A percentile compares a stretch with the other conserved stretches of the same genome.
Conservation (phyloP, 192 early-diverging fungal species). For the Coemansia reversa region DNA sequence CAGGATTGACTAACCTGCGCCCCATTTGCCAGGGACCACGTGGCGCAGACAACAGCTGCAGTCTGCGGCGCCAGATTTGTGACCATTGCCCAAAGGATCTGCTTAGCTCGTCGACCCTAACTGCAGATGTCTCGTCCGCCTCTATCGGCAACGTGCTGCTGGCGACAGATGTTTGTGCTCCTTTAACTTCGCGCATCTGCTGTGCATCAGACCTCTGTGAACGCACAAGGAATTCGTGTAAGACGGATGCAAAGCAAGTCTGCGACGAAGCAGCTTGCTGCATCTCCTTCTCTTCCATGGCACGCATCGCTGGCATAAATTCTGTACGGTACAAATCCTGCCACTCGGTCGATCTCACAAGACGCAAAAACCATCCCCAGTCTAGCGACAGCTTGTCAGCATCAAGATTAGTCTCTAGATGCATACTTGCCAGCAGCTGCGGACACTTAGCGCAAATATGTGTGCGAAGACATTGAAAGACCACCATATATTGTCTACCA, state of each 20-base stretch:
- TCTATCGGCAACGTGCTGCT: conserved; percentile 30
- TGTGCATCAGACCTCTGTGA: conserved; percentile 16
- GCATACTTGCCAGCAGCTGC: not conserved
- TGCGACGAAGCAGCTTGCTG: conserved; percentile 16
- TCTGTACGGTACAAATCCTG: conserved; percentile 30
- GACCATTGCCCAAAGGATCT: conserved; percentile 22
- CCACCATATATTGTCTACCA: conserved; percentile 26
- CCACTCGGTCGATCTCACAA: conserved; percentile 26
- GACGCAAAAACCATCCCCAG: conserved; percentile 12
- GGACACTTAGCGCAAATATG: conserved; percentile 1
- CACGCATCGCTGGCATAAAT: conserved; percentile 47
- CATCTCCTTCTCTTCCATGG: conserved; percentile 39
- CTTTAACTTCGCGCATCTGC: conserved; percentile 25
- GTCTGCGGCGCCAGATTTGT: conserved; percentile 28
- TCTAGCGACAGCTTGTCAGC: not conserved
- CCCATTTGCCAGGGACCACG: conserved; percentile 32
- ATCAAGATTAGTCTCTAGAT: not conserved
- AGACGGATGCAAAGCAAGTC: conserved; percentile 19
- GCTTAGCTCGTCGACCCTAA: conserved; percentile 9
- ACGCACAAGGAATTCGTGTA: conserved; percentile 22
- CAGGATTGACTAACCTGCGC: not conserved
- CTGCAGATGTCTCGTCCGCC: conserved; percentile 24
- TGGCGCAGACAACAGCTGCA: conserved; percentile 23
- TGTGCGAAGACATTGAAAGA: conserved; percentile 26
- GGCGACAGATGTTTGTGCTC: conserved; percentile 31